Evolutionary conservation across 192 early-diverging fungal species (phyloP), one percentile per base, ranked within the genome.

Genomic region (Coemansia sp.): DNA sequence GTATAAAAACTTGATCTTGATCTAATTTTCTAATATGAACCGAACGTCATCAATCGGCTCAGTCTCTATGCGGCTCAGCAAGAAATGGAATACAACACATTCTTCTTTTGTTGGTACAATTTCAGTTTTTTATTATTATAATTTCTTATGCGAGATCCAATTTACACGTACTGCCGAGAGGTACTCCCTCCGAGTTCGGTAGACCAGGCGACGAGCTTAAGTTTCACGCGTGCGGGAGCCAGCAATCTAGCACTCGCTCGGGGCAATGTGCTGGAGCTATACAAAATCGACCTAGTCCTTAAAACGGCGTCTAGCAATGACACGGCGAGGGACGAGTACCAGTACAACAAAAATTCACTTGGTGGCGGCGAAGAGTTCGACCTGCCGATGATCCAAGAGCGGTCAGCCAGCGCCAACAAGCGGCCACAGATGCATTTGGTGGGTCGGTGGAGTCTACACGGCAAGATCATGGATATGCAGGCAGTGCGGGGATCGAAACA

Each of bases 91-190:
- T 9, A 38, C 36, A 8, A 8, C 36, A 27, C 12, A 3, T 22
- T 58, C 15, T 58, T 33, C 13, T 29, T 60, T 31, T 61, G 58
- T 11, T 61, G 7, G 24, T 11, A 24, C 34, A 18, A 38, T 53
- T 55, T 29, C 27, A 27, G 27, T 27, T 27, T 29, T 29, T 29
- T 55, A 9, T 34, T 68, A 34, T 34, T 22, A 24, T 55, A 53
- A 55, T 36, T 22, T 22, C 49, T 40, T 41, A 83, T 83, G 81
- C 76, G 73, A 62, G 82, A 84, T 29, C 74, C 76, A 8, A 78
- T 79, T 47, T 84, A 79, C 62, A 76, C 82, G 36, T 84, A 79
- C 69, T 79, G 82, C 31, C 82, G 82, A 60, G 82, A 84, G 72
- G 52, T 80, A 43, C 69, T 79, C 38, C 74, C 82, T 15, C 68